A percentile compares a stretch with the other conserved stretches of the same genome.
These are phyloP conservation scores for Baudoinia panamericana DNA, from an alignment of 495 filamentous ascomycete species.

Conservation along the genomic window DNA sequence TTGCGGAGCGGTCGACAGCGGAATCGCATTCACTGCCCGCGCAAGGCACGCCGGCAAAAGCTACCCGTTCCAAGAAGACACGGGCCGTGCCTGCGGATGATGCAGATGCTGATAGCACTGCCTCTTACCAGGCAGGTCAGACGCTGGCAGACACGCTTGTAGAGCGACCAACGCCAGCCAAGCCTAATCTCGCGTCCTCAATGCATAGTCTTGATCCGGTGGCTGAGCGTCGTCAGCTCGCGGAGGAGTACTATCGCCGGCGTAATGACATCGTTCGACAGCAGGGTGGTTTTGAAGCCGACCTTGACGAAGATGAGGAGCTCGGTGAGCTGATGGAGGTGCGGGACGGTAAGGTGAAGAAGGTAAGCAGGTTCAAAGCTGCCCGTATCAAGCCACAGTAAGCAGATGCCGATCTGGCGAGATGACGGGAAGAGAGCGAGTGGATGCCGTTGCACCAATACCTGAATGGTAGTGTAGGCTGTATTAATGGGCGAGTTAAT, in stretches of 20 bases:
- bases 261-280: conserved; percentile 67
- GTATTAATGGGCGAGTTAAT: no score
- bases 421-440: no score
- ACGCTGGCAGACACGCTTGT: conserved; percentile 47
- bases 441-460: no score
- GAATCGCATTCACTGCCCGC: conserved; percentile 2
- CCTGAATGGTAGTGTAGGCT: no score
- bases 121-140: conserved; percentile 39
- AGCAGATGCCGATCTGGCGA: no score
- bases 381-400: conserved; percentile 42
- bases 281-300: conserved; percentile 59
- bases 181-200: conserved; percentile 34
- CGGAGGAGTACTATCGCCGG: conserved; percentile 63
- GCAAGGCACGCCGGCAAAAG: conserved; percentile 10
- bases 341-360: conserved; percentile 50
- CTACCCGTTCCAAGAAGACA: conserved; percentile 26
- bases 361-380: conserved; percentile 80
- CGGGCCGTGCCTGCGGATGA: conserved; percentile 1
- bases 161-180: conserved; percentile 39
- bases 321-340: conserved; percentile 48
- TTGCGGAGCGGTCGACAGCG: conserved; percentile 19
- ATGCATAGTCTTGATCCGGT: conserved; percentile 58
- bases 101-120: not conserved
- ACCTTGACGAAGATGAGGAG: conserved; percentile 43
- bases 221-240: conserved; percentile 61